A percentile compares a stretch with the other conserved stretches of the same genome.
Evolutionary conservation across 257 asterid genomes (phyloP).

Genomic region (Solanum neorickii): DNA sequence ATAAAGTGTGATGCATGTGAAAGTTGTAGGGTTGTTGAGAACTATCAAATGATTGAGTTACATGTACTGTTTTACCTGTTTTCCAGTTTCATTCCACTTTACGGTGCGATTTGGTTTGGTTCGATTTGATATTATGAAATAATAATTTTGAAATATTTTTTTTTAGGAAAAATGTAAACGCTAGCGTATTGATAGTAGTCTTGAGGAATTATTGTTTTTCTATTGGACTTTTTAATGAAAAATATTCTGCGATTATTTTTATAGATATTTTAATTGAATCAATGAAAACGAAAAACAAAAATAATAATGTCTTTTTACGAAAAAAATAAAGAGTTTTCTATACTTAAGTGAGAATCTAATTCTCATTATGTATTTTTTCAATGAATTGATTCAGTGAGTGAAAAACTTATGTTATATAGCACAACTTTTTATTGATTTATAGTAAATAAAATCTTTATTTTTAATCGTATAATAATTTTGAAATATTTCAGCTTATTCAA

Average conservation of each 20-base stretch:
- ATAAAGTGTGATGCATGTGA: conserved; percentile 38
- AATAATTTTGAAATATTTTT: not conserved
- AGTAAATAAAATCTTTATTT: no score
- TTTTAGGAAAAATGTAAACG: no score
- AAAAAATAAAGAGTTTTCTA: no score
- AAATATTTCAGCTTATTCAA: not conserved
- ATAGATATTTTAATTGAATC: not conserved
- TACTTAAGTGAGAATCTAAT: not conserved
- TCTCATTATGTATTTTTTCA: not conserved
- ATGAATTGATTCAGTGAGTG: not conserved
- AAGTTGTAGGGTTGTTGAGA: conserved; percentile 53
- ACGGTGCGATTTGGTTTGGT: not conserved
- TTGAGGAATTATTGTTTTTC: not conserved
- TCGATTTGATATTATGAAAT: not conserved
- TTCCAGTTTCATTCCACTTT: not conserved
- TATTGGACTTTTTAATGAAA: no score
- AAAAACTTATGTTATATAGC: not conserved
- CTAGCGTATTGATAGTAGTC: not conserved
- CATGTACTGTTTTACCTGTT: conserved; percentile 9
- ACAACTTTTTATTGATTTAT: not conserved
- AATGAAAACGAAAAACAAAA: accelerated
- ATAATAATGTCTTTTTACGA: no score
- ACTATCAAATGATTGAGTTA: conserved; percentile 42
- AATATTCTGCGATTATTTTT: no score
- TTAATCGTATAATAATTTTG: not conserved